phyloP scores from a whole-genome alignment of 768 basidiomycete genomes.

The Psilocybe cubensis region DNA sequence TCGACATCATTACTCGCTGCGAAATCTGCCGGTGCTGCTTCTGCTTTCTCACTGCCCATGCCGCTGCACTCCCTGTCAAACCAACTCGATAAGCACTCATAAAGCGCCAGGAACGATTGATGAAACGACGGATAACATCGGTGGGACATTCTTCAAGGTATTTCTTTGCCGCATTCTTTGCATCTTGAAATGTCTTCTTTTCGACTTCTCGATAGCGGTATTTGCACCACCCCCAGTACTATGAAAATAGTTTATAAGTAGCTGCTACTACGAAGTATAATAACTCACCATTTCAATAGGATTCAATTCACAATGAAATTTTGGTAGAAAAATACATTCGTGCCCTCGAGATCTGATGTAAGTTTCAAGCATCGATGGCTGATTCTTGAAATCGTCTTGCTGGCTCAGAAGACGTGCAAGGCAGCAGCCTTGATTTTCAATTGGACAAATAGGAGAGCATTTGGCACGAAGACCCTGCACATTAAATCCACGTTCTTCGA shows the following conservation, averaged over 20 bases:
- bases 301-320: constrained; percentile 43
- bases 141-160: constrained; percentile 38
- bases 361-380: constrained; percentile 33
- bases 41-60: constrained; percentile 41
- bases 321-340: constrained; percentile 37
- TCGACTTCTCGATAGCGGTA: constrained; percentile 35
- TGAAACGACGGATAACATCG: constrained; percentile 38
- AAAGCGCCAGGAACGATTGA: constrained; percentile 35
- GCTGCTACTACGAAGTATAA: background rate
- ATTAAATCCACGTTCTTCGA: constrained; percentile 44
- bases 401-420: constrained; percentile 5
- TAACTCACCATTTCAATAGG: constrained; percentile 43
- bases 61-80: constrained; percentile 38
- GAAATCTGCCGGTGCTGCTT: constrained; percentile 31
- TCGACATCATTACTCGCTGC: constrained; percentile 31
- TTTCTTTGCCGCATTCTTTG: constrained; percentile 28
- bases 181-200: constrained; percentile 34
- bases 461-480: constrained; percentile 16
- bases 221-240: constrained; percentile 44
- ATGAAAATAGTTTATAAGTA: background rate
- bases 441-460: background rate
- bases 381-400: constrained; percentile 40
- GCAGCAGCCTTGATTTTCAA: constrained; percentile 15
- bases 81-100: constrained; percentile 38
- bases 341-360: constrained; percentile 33